Base-by-base conservation (phyloP, 73 alveolate genomes). In the Tetrahymena elliotti region DNA sequence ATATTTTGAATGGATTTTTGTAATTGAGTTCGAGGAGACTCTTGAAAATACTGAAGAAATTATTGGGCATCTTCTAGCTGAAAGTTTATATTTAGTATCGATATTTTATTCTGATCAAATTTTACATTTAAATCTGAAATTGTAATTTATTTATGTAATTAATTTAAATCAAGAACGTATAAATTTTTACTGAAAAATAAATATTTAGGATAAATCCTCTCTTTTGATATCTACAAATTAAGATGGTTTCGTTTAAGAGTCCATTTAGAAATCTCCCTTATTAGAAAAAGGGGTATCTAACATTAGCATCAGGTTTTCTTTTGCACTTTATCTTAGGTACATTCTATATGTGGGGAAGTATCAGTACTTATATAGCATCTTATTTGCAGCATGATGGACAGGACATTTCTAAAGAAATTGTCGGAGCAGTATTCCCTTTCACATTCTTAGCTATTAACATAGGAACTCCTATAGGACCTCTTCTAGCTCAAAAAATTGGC, bases 271-370 rank as follows among this genome's bases (percentile, higher is more conserved):
- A 36, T 16, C 31, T 47, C 33, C n/a, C 52, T 36, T 84, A 41
- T 31, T 9, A 54, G 52, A 53, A 47, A 33, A 41, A 92, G 84
- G 93, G 96, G 95, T 33, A 94, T 94, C 15, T 84, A 94, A 31
- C 88, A 27, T 68, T 68, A 68, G 88, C 38, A 10, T 68, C 88
- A 27, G 88, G 88, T 36, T 68, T 68, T 47, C 38, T 54, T 93
- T 84, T 40, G 38, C 38, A 35, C 15, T 88, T 31, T 33, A 40
- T 88, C 92, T 95, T 84, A 53, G 97, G 97, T 39, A 35, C 97
- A 11, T 93, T 95, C 93, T 95, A 95, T 33, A 40, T 84, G 68
- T 94, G 95, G 41, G 97, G 97, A 3, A 95, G 93, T 82, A 95
- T 95, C 31, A 95, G 93, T 93, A 94, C 97, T 15, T 95, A 95